These are phyloP conservation scores for Penicillium verhagenii DNA, from an alignment of 495 filamentous ascomycete genomes.

Conservation along the genomic window DNA sequence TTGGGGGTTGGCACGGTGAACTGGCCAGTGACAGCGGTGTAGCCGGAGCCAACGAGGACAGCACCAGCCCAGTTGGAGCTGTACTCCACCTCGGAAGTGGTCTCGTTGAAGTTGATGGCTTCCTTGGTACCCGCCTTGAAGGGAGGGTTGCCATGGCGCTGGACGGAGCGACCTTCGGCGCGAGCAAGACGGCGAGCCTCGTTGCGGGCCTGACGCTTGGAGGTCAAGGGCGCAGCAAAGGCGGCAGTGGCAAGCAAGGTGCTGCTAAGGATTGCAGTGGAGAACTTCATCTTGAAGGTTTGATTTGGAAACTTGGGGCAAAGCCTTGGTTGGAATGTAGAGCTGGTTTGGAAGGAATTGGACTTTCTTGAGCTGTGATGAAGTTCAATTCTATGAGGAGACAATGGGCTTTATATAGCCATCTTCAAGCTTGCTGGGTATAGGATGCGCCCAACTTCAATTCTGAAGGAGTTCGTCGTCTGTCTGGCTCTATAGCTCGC, in stretches of 20 bases:
- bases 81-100: slow-evolving; percentile 37
- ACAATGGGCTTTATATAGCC: neutral
- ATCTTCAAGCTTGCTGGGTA: neutral
- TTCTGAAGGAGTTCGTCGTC: neutral
- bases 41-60: slow-evolving; percentile 44
- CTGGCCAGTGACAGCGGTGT: slow-evolving; percentile 45
- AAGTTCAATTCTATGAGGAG: neutral
- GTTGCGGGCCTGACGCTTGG: slow-evolving; percentile 20
- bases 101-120: slow-evolving; percentile 17
- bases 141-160: slow-evolving; percentile 20
- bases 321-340: neutral
- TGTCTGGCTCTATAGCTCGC: neutral
- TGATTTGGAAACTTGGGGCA: neutral
- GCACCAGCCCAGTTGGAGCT: slow-evolving; percentile 56
- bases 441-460: neutral
- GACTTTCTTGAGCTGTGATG: neutral
- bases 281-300: slow-evolving; percentile 29
- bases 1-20: slow-evolving; percentile 53
- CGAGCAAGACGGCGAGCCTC: slow-evolving; percentile 20
- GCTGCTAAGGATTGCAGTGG: slow-evolving; percentile 11
- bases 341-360: neutral
- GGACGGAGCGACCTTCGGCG: neutral
- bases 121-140: slow-evolving; percentile 19
- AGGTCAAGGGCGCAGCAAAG: slow-evolving; percentile 27
- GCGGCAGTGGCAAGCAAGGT: slow-evolving; percentile 22